phyloP scores from a whole-genome alignment of 257 asterid species.

The Euphrasia confusa region DNA sequence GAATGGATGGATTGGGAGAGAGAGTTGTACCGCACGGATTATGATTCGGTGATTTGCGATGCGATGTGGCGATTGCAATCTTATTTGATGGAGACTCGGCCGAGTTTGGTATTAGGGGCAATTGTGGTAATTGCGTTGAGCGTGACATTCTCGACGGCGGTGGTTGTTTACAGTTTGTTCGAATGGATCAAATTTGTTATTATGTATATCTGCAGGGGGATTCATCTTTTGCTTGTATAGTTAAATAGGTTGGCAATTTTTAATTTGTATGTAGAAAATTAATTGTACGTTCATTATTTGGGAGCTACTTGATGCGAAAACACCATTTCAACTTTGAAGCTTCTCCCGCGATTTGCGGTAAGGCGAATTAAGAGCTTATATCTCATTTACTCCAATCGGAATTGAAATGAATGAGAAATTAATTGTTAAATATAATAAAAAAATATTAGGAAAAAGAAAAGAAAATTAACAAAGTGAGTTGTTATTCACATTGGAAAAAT shows the following conservation, averaged over 20 bases:
- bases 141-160: conserved; percentile 36
- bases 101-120: conserved; percentile 40
- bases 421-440: too few relatives aligned
- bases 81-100: conserved; percentile 46
- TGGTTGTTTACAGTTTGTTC: conserved; percentile 30
- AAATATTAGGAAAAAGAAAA: too few relatives aligned
- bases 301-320: too few relatives aligned
- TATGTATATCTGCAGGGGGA: conserved; percentile 10
- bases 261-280: too few relatives aligned
- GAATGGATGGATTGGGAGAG: conserved; percentile 71
- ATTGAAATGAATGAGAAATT: too few relatives aligned
- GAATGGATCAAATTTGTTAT: conserved; percentile 14
- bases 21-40: conserved; percentile 25
- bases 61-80: conserved; percentile 43
- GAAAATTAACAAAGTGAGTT: too few relatives aligned
- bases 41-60: conserved; percentile 42
- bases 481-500: too few relatives aligned
- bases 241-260: background rate
- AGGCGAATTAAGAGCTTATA: too few relatives aligned
- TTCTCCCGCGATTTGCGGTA: too few relatives aligned
- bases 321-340: too few relatives aligned
- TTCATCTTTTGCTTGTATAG: conserved; percentile 12
- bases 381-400: too few relatives aligned
- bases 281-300: too few relatives aligned
- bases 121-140: conserved; percentile 31